Base-by-base conservation (phyloP, 345 rosid species). In the Aquilaria malaccensis region DNA sequence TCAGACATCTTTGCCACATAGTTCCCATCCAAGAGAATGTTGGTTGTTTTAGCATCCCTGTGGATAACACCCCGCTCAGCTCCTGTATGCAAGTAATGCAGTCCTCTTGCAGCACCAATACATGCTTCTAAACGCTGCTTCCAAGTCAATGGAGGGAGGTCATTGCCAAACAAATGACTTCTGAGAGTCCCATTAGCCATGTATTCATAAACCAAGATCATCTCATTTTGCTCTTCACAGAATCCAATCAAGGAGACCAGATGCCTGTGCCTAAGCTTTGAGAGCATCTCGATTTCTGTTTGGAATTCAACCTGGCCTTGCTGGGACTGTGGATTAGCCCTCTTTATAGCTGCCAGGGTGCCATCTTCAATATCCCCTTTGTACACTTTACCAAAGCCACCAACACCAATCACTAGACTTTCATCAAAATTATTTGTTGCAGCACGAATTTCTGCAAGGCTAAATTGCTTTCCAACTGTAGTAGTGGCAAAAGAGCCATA, bases 31-130 rank as follows among this genome's bases (percentile, higher is more conserved):
- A 91, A 74, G 55, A 91, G 64, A 45, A 91, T 91, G 75, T 91
- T 88, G 52, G 93, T 92, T 11, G 96, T 92, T 69, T 92, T 92
- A 37, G 89, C 91, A 71, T 92, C 96, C 65, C 96, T 72, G 74
- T 92, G 96, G 47, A 92, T 92, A 63, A 92, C 87, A 59, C 95
- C 95, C 52, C 82, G 74, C 59, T 92, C 96, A 1, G 96, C 85
- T 48, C 96, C 95, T 2, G 95, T 89, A 67, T 91, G 95, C 64
- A 91, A 94, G 83, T 91, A 91, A 74, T 91, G 98, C 47, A 91
- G 89, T 49, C 98, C 98, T 49, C 90, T 61, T 0, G 96, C 92
- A 13, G 98, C 82, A 41, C 96, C 96, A 14, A 88, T 86, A 72
- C 96, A 91, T 11, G 75, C 85, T 75, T 85, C 91, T 29, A 92